phyloP scores from a whole-genome alignment of 2,329 filamentous ascomycete species.

The Botrytis deweyae region DNA sequence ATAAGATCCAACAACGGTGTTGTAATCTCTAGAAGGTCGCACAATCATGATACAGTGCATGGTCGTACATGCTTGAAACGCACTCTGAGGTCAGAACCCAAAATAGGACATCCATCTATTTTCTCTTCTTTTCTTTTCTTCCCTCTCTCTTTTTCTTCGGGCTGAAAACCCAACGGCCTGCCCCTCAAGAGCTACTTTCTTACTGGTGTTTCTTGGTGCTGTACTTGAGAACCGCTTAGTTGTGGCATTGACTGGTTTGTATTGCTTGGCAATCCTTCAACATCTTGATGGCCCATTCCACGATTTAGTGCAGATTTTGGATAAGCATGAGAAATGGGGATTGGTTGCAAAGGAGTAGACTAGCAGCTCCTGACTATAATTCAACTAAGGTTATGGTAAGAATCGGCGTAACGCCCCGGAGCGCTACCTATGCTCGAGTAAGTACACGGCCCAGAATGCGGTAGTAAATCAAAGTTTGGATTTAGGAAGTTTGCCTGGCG shows the following conservation, averaged over 20 bases:
- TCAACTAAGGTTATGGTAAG: neutral
- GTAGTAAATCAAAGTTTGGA: neutral
- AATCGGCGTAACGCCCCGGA: constrained; percentile 9
- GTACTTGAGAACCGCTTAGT: neutral
- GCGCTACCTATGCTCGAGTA: neutral
- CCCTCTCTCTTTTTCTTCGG: neutral
- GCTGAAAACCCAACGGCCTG: neutral
- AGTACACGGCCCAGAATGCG: neutral
- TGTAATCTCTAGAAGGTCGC: neutral
- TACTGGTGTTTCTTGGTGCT: neutral
- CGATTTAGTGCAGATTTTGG: neutral
- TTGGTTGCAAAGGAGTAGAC: neutral
- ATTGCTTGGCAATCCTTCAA: neutral
- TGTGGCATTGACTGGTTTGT: neutral
- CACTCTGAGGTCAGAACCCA: constrained; percentile 11
- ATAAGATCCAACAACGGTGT: neutral
- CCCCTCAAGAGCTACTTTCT: neutral
- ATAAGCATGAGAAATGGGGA: neutral
- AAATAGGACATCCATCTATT: constrained; percentile 2
- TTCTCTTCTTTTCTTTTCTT: neutral
- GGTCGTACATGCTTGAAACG: neutral
- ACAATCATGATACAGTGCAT: constrained; percentile 1
- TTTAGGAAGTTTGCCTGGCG: neutral
- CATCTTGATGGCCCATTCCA: neutral
- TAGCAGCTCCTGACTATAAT: neutral